Percentiles rank a stretch among this genome's conserved stretches.
phyloP scores from a whole-genome alignment of 2,329 filamentous ascomycete genomes.

The Metarhizium guizhouense region DNA sequence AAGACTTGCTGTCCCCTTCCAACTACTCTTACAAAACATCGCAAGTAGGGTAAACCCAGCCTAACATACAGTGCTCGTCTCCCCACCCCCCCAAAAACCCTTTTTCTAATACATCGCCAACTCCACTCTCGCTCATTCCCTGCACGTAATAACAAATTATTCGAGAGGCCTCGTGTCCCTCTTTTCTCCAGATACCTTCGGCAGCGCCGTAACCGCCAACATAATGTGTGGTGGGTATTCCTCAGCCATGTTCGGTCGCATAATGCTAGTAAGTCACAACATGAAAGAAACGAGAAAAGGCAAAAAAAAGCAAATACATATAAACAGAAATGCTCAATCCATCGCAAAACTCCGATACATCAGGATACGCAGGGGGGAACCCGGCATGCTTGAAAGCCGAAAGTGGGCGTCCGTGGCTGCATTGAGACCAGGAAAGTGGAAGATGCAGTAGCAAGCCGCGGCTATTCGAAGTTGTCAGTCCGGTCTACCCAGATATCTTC shows the following conservation, averaged over 20 bases:
- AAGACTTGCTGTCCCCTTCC: too few relatives aligned
- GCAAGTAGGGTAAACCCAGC: background rate
- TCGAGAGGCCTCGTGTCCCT: background rate
- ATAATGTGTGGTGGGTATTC: background rate
- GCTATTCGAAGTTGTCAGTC: constrained; percentile 83
- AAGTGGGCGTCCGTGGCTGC: too few relatives aligned
- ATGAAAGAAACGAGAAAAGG: background rate
- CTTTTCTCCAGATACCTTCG: background rate
- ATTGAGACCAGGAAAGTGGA: too few relatives aligned
- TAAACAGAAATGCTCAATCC: background rate
- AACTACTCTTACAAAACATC: background rate
- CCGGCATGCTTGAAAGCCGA: too few relatives aligned
- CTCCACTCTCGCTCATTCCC: background rate
- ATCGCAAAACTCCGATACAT: background rate
- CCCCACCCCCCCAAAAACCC: background rate
- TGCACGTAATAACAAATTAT: background rate
- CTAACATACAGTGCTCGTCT: background rate
- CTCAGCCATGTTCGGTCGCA: background rate
- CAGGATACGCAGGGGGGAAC: background rate
- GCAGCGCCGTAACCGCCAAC: background rate
- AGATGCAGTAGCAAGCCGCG: background rate
- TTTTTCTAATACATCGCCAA: background rate
- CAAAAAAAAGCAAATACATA: background rate
- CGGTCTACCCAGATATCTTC: constrained; percentile 96
- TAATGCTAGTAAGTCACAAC: background rate